Base-by-base conservation (phyloP, 768 basidiomycete species). In the Naganishia vishniacii region DNA sequence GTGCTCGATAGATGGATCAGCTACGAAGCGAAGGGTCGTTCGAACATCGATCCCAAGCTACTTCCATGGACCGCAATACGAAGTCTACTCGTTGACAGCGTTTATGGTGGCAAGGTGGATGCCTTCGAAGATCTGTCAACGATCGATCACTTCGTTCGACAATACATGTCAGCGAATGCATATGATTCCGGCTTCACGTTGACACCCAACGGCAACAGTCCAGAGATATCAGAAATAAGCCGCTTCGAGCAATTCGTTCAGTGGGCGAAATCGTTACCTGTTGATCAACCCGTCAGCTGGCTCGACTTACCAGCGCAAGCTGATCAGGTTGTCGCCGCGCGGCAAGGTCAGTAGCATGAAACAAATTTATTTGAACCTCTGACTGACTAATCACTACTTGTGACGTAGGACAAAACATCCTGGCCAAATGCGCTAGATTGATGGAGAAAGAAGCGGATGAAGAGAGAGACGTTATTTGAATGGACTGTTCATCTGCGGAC, bases 51-150 rank as follows among this genome's bases (percentile, higher is more conserved):
- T 74, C 95, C 95, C 1, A 86, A 84, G 0, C 81, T 82, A 11
- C 92, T 99, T 53, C 95, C 95, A 4, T 98, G 95, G 93, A 86
- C 88, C 69, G 94, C 95, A 13, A 79, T 99, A n/a, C 84, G 91
- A 40, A 88, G 88, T 0, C 82, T 98, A 59, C 84, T 99, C 80
- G 97, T 94, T 72, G 89, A 97, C 73, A 91, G 91, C 7, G 88
- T 99, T 23, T 99, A 99, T 70, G 91, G 92, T 65, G 92, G 94
- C 15, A 81, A 93, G 62, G 82, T 95, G 56, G 93, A 97, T 80
- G 92, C 90, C 67, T 90, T 93, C 77, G 92, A 91, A 73, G 95
- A 99, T 74, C 94, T 97, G 73, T 81, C 83, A 68, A 87, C 95
- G 58, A 82, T 99, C 48, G 89, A 97, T 74, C 85, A 91, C 16